A percentile compares a stretch with the other conserved stretches of the same genome.
Evolutionary conservation across 2,329 filamentous ascomycete genomes (phyloP).

Genomic region (Sporothrix humicola): DNA sequence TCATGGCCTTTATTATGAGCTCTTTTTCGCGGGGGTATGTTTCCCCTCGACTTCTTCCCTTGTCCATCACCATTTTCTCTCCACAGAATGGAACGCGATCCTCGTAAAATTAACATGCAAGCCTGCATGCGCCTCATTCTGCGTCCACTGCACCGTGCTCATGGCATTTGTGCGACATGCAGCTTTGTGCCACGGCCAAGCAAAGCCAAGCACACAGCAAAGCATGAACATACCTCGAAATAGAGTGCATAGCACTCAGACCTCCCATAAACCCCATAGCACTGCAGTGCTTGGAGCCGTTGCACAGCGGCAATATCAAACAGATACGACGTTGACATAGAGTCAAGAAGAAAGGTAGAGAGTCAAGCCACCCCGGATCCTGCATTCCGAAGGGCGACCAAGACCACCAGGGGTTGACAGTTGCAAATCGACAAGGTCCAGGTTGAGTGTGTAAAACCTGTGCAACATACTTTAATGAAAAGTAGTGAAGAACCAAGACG

Average conservation of each 20-base stretch:
- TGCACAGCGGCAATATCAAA: slow-evolving; percentile 16
- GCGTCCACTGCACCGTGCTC: neutral
- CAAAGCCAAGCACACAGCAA: too few species aligned
- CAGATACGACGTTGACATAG: neutral
- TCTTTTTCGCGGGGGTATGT: neutral
- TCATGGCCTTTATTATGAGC: neutral
- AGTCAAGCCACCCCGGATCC: neutral
- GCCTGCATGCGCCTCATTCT: neutral
- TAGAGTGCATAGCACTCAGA: neutral
- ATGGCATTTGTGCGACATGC: neutral
- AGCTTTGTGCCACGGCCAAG: neutral
- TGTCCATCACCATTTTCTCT: neutral
- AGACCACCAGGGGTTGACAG: neutral
- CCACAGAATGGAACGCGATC: neutral
- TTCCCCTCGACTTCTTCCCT: neutral
- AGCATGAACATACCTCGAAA: neutral
- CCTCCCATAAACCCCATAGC: neutral
- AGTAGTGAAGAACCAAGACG: neutral
- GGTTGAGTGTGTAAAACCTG: slow-evolving; percentile 3
- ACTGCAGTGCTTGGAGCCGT: slow-evolving; percentile 2
- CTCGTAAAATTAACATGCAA: slow-evolving; percentile 7
- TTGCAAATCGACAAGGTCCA: neutral
- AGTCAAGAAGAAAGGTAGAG: too few species aligned
- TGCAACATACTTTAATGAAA: neutral
- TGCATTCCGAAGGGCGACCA: slow-evolving; percentile 3